Evolutionary conservation across 345 rosid species (phyloP).

Genomic region (Iberis pinnata): DNA sequence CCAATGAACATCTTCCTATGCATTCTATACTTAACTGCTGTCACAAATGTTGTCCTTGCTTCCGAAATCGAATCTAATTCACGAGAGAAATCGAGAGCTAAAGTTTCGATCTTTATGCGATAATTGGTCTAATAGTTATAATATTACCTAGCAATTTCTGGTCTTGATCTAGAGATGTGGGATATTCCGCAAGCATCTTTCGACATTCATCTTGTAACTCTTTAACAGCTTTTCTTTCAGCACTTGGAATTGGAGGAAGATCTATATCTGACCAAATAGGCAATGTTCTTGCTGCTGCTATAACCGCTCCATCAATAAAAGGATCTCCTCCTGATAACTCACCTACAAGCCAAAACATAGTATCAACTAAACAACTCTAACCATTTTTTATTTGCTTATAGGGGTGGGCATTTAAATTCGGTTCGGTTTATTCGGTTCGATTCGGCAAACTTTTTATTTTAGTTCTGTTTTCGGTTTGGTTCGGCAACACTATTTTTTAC

Average conservation of each 20-base stretch:
- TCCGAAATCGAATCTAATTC: constrained; percentile 56
- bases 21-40: constrained; percentile 74
- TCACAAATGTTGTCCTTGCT: constrained; percentile 48
- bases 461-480: too few species aligned
- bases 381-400: background rate
- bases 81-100: background rate
- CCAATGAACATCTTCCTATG: constrained; percentile 65
- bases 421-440: too few species aligned
- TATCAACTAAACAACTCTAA: background rate
- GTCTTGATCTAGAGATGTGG: constrained; percentile 68
- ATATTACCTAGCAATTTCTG: constrained; percentile 55
- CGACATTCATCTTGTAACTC: constrained; percentile 77
- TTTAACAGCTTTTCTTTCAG: constrained; percentile 70
- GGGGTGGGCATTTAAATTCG: too few species aligned
- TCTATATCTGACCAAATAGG: constrained; percentile 89
- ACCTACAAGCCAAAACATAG: constrained; percentile 37
- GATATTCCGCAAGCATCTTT: constrained; percentile 57
- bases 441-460: too few species aligned
- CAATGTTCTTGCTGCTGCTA: constrained; percentile 83
- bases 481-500: too few species aligned
- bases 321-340: constrained; percentile 40
- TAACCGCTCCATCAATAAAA: constrained; percentile 78
- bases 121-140: background rate
- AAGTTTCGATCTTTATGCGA: constrained; percentile 5
- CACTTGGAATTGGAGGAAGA: constrained; percentile 68